A percentile compares a stretch with the other conserved stretches of the same genome.
Conservation (phyloP, 768 basidiomycete species). For the Holtermanniella nyarrowii region DNA sequence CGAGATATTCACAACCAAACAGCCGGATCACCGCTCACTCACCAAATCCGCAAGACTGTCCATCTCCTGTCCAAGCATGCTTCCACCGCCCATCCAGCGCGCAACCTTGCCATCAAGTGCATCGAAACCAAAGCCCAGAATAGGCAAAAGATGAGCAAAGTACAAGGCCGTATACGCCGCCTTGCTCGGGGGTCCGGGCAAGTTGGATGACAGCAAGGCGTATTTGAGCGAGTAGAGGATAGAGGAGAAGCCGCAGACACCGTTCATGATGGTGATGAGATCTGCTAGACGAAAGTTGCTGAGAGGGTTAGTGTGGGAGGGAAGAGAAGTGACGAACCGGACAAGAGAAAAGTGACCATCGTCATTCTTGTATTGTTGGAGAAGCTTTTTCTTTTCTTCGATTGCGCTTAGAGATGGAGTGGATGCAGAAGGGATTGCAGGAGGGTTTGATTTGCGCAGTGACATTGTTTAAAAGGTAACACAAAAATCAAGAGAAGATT, state of each 20-base stretch:
- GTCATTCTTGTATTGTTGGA: constrained; percentile 53
- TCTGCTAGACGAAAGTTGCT: constrained; percentile 98
- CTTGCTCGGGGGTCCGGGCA: constrained; percentile 87
- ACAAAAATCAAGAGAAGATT: too few relatives aligned
- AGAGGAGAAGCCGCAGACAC: constrained; percentile 92
- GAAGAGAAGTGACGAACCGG: constrained; percentile 50
- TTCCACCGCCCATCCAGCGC: constrained; percentile 87
- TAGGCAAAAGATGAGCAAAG: constrained; percentile 73
- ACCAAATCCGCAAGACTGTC: constrained; percentile 95
- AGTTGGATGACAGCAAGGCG: constrained; percentile 62
- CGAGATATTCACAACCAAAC: too few relatives aligned
- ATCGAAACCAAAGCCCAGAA: constrained; percentile 94
- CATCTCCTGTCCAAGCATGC: constrained; percentile 93
- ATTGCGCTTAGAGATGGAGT: constrained; percentile 11
- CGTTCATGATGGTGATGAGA: constrained; percentile 97
- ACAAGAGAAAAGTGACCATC: constrained; percentile 97
- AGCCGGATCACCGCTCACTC: constrained; percentile 32
- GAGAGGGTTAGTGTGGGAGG: not conserved
- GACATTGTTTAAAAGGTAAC: too few relatives aligned
- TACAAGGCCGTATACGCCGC: constrained; percentile 67
- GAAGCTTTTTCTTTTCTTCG: constrained; percentile 37
- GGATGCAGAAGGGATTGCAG: not conserved
- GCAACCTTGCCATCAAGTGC: constrained; percentile 97
- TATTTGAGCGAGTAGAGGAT: constrained; percentile 88
- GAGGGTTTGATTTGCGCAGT: not conserved